These are phyloP conservation scores for Phylloporus sp. DNA, from an alignment of 768 basidiomycete genomes.

Conservation along the genomic window DNA sequence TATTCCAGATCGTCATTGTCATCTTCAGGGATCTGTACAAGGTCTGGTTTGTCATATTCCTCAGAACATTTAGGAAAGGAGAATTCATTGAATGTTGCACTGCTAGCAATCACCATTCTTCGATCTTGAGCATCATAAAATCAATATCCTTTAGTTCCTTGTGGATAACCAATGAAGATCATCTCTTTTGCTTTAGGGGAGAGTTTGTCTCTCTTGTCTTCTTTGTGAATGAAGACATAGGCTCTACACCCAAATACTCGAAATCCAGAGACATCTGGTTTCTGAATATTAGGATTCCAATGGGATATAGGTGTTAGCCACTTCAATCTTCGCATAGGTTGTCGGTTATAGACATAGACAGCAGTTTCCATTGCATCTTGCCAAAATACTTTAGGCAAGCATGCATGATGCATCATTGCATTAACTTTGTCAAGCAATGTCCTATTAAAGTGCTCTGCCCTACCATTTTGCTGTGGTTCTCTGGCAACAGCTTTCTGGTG, in stretches of 20 bases:
- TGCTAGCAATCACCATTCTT: neutral
- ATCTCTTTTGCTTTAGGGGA: neutral
- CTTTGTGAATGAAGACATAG: neutral
- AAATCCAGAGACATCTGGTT: neutral
- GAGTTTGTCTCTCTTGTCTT: neutral
- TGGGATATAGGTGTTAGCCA: neutral
- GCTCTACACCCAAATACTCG: neutral
- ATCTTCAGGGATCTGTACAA: neutral
- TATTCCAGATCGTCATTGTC: neutral
- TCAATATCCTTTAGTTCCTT: neutral
- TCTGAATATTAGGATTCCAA: neutral
- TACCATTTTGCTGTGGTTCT: neutral
- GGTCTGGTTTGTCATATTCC: neutral
- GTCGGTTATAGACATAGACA: neutral
- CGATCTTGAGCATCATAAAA: neutral
- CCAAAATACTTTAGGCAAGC: neutral
- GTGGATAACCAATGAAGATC: neutral
- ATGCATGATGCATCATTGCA: neutral
- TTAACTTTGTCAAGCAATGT: neutral
- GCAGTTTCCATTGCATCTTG: neutral
- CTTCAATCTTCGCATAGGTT: neutral
- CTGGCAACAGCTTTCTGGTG: neutral
- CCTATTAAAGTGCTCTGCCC: neutral
- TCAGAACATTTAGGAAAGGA: neutral
- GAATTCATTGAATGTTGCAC: neutral